Conservation (phyloP, 2,329 filamentous ascomycete genomes). For the Arthrobotrys pseudoclavata region DNA sequence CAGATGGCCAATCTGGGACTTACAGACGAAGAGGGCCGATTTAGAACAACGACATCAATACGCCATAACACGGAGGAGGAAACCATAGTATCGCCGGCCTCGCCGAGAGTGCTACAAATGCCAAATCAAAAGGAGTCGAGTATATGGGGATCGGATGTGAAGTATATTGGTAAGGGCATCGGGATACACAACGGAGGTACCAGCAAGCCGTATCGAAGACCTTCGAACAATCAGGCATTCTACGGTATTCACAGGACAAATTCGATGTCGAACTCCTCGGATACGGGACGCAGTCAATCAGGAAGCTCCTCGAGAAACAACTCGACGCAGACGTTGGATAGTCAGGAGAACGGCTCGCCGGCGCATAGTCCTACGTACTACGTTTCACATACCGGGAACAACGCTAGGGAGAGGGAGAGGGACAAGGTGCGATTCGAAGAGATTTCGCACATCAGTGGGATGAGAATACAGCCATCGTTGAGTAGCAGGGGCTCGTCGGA, state of each 20-base stretch:
- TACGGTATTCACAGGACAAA: conserved; percentile 50
- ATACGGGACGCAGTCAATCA: conserved; percentile 51
- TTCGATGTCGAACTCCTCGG: conserved; percentile 57
- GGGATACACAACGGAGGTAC: conserved; percentile 19
- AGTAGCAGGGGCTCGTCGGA: conserved; percentile 49
- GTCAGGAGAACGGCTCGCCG: conserved; percentile 49
- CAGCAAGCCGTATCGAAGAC: background rate
- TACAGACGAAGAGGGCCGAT: conserved; percentile 36
- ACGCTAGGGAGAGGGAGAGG: conserved; percentile 32
- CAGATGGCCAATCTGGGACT: conserved; percentile 39
- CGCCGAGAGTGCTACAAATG: conserved; percentile 41
- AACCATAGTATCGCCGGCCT: conserved; percentile 24
- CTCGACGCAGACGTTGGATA: conserved; percentile 55
- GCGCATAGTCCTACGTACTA: conserved; percentile 47
- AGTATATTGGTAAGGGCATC: conserved; percentile 40
- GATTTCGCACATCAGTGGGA: conserved; percentile 53
- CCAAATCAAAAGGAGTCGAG: conserved; percentile 52
- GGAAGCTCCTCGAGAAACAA: conserved; percentile 54
- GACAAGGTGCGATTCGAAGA: conserved; percentile 56
- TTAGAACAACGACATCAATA: conserved; percentile 6
- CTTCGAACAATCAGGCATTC: conserved; percentile 28
- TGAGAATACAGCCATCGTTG: conserved; percentile 49
- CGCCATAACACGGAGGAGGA: conserved; percentile 31
- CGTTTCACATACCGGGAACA: conserved; percentile 42
- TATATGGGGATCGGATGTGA: conserved; percentile 40